phyloP scores from a whole-genome alignment of 768 basidiomycete genomes.

The Mycena pura region DNA sequence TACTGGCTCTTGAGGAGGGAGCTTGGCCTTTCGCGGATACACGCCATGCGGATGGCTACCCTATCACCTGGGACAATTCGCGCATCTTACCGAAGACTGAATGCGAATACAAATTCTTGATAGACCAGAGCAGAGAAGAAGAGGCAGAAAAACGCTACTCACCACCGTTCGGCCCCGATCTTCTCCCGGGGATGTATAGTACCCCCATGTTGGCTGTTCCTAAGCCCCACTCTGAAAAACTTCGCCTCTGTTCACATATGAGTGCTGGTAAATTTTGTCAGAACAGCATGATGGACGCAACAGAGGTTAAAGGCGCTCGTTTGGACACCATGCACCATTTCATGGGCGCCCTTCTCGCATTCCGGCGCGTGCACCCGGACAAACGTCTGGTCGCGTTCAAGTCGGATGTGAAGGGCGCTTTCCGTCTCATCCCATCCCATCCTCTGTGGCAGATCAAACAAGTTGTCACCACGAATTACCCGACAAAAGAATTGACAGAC shows the following conservation, averaged over 20 bases:
- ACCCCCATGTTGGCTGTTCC: constrained; percentile 44
- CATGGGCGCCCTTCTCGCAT: background rate
- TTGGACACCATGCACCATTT: constrained; percentile 30
- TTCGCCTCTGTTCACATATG: constrained; percentile 46
- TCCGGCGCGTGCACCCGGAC: background rate
- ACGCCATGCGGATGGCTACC: no score
- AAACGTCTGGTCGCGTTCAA: constrained; percentile 42
- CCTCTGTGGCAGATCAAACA: constrained; percentile 50
- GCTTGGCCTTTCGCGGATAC: no score
- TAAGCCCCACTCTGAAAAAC: constrained; percentile 34
- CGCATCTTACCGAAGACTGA: no score
- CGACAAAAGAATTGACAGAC: no score
- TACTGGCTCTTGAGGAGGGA: no score
- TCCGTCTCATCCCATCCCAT: constrained; percentile 43
- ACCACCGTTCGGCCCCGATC: constrained; percentile 29
- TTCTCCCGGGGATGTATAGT: constrained; percentile 43
- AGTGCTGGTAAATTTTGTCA: constrained; percentile 35
- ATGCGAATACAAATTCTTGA: constrained; percentile 21
- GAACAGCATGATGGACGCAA: constrained; percentile 33
- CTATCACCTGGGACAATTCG: no score
- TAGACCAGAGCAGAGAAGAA: constrained; percentile 27
- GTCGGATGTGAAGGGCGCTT: constrained; percentile 46
- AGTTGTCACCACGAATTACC: no score
- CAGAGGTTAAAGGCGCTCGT: background rate
- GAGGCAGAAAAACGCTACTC: constrained; percentile 27